Evolutionary conservation across 2,329 filamentous ascomycete genomes (phyloP), one percentile per base, ranked within the genome.

Genomic region (Aureobasidium sp.): DNA sequence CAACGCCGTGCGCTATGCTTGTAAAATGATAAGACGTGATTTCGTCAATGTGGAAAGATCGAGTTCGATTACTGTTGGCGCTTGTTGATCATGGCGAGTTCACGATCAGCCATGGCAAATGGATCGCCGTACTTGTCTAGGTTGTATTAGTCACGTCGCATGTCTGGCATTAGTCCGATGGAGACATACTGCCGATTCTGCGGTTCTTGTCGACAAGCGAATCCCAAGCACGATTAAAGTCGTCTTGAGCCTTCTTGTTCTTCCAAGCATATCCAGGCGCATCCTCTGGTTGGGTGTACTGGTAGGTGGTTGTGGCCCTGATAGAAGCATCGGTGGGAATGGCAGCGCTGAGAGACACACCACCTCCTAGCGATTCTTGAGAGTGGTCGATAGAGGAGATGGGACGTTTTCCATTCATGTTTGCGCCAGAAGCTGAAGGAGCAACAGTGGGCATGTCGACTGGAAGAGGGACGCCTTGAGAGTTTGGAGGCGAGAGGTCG

Each of bases 181-280:
- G 1, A 3, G 29, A 48, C 71, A 67, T 67, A 78, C 76, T 72
- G 64, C 71, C 70, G n/a, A 78, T 67, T 67, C 71, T 71, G 4
- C 42, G 47, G 25, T 86, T 81, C 70, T 80, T 81, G 72, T 90
- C 85, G 56, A 87, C 72, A 54, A 90, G 70, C 68, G 71, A 72
- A 33, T 84, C 82, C 79, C 81, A 80, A 23, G 82, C 84, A 31
- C 84, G 78, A 50, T 82, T 77, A 69, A 81, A 84, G 64, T 90
- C 88, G 67, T 89, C 87, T 67, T 83, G 75, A 7, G 85, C 84
- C 71, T 87, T 88, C 74, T 85, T 87, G 68, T 81, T 87, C 69
- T 80, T 81, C 86, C 86, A 90, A 11, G 78, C 77, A 53, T 81
- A 83, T 3, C 86, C 83, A 10, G 85, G 84, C 67, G 79, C 76